Percentiles rank a stretch among this genome's conserved stretches.
phyloP scores from a whole-genome alignment of 169 alveolate species.

The Plasmodium ovale region DNA sequence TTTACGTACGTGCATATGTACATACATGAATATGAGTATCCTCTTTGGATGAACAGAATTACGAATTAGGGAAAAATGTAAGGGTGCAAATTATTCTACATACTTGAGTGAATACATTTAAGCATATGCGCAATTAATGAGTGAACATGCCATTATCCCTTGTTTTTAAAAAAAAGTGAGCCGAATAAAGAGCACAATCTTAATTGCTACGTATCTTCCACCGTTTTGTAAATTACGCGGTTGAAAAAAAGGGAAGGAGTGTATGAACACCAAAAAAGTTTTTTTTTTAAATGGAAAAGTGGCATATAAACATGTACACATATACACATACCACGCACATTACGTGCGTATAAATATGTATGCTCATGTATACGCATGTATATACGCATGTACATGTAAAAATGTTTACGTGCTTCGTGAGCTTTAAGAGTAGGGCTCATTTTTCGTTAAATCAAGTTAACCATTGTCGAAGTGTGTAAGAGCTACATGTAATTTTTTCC shows the following conservation, averaged over 20 bases:
- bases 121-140: neutral
- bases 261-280: constrained; percentile 33
- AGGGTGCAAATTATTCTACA: neutral
- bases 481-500: no score
- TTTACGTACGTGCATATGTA: no score
- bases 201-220: neutral
- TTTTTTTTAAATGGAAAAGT: constrained; percentile 15
- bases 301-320: constrained; percentile 1
- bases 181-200: neutral
- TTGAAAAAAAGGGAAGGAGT: neutral
- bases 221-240: neutral
- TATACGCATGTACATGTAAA: neutral
- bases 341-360: neutral
- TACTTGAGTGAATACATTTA: neutral
- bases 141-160: neutral
- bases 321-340: neutral
- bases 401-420: neutral
- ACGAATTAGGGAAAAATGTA: no score
- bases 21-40: no score
- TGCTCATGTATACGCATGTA: neutral
- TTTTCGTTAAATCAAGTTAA: no score
- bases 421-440: no score
- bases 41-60: no score
- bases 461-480: no score
- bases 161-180: neutral